Evolutionary conservation across 441 rosid genomes (phyloP).

Genomic region (Breynia disticha): DNA sequence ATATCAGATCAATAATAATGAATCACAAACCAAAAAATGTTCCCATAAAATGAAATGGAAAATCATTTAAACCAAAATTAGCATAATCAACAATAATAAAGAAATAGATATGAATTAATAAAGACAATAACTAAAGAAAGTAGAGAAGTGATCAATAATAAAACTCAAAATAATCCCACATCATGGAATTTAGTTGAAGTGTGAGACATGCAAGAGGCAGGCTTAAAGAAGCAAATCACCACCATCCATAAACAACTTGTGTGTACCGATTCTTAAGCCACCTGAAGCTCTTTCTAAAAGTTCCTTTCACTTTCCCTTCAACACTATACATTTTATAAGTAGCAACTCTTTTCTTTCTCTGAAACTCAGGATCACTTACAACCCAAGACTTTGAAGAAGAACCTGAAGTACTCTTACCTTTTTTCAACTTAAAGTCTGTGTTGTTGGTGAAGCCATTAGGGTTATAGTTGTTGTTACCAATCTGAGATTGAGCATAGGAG

Average conservation of each 20-base stretch:
- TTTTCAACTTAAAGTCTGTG: constrained; percentile 36
- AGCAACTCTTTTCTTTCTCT: constrained; percentile 84
- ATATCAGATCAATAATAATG: no score
- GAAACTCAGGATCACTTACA: constrained; percentile 59
- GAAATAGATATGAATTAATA: constrained; percentile 4
- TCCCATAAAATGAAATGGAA: neutral
- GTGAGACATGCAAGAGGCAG: neutral
- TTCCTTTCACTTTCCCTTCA: constrained; percentile 76
- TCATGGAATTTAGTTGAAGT: neutral
- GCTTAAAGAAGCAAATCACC: constrained; percentile 28
- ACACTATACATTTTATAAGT: constrained; percentile 76
- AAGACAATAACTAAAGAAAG: constrained; percentile 1
- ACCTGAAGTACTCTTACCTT: constrained; percentile 34
- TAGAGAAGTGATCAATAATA: constrained; percentile 3
- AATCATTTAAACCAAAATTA: neutral
- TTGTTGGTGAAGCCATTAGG: constrained; percentile 8
- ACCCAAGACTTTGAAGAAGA: constrained; percentile 53
- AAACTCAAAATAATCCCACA: constrained; percentile 12
- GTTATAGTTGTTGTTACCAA: constrained; percentile 17
- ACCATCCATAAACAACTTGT: constrained; percentile 67
- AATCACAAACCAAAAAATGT: neutral
- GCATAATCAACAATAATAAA: constrained; percentile 3
- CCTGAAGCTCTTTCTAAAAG: constrained; percentile 62
- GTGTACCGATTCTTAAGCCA: constrained; percentile 78
- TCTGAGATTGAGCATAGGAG: constrained; percentile 41